Percentiles rank a stretch among this genome's conserved stretches.
phyloP scores from a whole-genome alignment of 441 rosid genomes.

The Bocquillonia castaneifolia region DNA sequence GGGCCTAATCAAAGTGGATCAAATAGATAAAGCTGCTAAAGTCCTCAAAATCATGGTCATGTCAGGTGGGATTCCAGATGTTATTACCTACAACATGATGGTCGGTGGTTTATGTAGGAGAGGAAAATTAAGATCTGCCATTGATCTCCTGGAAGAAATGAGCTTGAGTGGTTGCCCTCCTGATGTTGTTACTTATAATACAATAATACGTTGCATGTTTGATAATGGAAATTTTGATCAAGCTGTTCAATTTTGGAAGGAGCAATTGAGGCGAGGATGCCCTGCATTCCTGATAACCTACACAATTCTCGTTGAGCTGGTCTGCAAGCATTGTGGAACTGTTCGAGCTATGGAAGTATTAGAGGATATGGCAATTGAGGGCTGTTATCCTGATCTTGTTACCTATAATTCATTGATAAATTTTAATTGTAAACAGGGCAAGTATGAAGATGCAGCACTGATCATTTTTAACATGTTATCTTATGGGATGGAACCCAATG shows the following conservation, averaged over 20 bases:
- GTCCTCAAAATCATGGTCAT: conserved; percentile 59
- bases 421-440: conserved; percentile 54
- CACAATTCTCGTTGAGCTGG: conserved; percentile 64
- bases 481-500: conserved; percentile 62
- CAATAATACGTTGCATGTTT: conserved; percentile 62
- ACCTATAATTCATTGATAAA: conserved; percentile 65
- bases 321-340: conserved; percentile 66
- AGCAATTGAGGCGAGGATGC: conserved; percentile 59
- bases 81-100: conserved; percentile 72
- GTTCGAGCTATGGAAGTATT: conserved; percentile 62
- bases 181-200: conserved; percentile 68
- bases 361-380: conserved; percentile 70
- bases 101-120: conserved; percentile 65
- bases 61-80: conserved; percentile 85
- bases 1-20: conserved; percentile 48
- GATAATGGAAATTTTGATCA: conserved; percentile 44
- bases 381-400: conserved; percentile 73
- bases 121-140: conserved; percentile 48
- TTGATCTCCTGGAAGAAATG: conserved; percentile 62
- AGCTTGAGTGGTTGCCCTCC: conserved; percentile 75
- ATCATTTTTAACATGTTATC: conserved; percentile 47
- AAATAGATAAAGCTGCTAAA: conserved; percentile 51
- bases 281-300: conserved; percentile 63
- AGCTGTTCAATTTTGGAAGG: conserved; percentile 65
- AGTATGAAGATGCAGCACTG: conserved; percentile 50